Conservation (phyloP, 805 yeast genomes). For the Candida manassasensis region DNA sequence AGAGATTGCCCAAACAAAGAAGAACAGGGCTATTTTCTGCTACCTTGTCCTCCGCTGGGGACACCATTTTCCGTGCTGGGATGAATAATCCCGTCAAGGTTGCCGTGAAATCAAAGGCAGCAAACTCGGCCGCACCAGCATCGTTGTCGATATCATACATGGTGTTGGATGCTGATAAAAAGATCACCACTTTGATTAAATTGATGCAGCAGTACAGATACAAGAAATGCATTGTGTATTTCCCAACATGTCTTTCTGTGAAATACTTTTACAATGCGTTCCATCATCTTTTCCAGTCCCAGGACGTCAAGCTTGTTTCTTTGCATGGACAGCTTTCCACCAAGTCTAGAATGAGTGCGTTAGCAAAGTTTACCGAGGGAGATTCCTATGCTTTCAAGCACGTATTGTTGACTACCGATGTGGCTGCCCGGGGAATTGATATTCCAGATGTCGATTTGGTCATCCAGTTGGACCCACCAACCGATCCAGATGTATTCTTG, state of each 20-base stretch:
- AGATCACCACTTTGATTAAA: constrained; percentile 55
- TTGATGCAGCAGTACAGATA: constrained; percentile 51
- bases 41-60: constrained; percentile 79
- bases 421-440: constrained; percentile 97
- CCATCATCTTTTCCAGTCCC: constrained; percentile 30
- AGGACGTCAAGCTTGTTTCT: constrained; percentile 50
- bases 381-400: constrained; percentile 40
- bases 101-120: constrained; percentile 54
- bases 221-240: constrained; percentile 82
- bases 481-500: constrained; percentile 84
- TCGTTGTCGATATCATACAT: constrained; percentile 60
- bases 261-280: constrained; percentile 66
- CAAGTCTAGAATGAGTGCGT: constrained; percentile 68
- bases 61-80: constrained; percentile 77
- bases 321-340: constrained; percentile 91
- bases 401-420: constrained; percentile 87
- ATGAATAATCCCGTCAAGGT: constrained; percentile 90
- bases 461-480: constrained; percentile 91
- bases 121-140: constrained; percentile 49
- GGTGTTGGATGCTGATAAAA: constrained; percentile 53
- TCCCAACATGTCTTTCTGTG: constrained; percentile 86
- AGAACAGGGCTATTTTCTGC: constrained; percentile 94
- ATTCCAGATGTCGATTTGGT: constrained; percentile 93
- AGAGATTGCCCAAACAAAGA: constrained; percentile 79
- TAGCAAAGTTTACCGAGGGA: constrained; percentile 53